Base-by-base conservation (phyloP, 805 yeast species). In the Hanseniaspora occidentalis region DNA sequence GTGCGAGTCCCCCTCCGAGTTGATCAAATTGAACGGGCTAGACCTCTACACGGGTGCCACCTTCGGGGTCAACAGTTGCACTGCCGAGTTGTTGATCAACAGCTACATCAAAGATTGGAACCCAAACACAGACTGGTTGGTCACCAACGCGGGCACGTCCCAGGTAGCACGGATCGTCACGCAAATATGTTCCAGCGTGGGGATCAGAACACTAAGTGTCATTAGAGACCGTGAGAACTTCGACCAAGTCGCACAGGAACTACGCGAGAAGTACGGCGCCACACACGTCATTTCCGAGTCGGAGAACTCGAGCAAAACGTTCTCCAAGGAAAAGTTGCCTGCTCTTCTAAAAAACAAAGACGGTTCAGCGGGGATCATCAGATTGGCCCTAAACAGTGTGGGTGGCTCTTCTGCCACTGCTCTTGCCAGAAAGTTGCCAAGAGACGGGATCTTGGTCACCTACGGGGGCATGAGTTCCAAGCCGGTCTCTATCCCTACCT, bases 391-490 rank as follows among this genome's bases (percentile, higher is more conserved):
- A 48, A 92, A 92, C 62, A 84, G 95, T 53, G 89, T 94, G 26
- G 96, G 98, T 41, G 99, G 99, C 25, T 72, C 80, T 45, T 79
- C 85, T 27, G 74, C 85, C 17, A 69, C 94, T 0, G 79, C 79
- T 33, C 69, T 92, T 50, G 89, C 95, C 8, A 71, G 96, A 49
- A 89, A 86, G 57, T 69, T 92, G 42, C 77, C 75, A 29, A 62
- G 66, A 13, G 75, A 83, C 50, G 95, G 92, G 1, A 71, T 77
- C 37, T 65, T 92, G 67, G 74, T 86, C 50, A 85, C 97, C 1
- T 92, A 92, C 55, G 99, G 99, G 25, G 97, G 95, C 29, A 92
- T 92, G 98, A 84, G 96, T 3, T 77, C 79, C 68, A 88, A 84
- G 62, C 98, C 98, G 2, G 94, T 92, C 9, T 72, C 75, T n/a